These are phyloP conservation scores for Plasmodium gonderi DNA, from an alignment of 169 alveolate species.

Conservation along the genomic window DNA sequence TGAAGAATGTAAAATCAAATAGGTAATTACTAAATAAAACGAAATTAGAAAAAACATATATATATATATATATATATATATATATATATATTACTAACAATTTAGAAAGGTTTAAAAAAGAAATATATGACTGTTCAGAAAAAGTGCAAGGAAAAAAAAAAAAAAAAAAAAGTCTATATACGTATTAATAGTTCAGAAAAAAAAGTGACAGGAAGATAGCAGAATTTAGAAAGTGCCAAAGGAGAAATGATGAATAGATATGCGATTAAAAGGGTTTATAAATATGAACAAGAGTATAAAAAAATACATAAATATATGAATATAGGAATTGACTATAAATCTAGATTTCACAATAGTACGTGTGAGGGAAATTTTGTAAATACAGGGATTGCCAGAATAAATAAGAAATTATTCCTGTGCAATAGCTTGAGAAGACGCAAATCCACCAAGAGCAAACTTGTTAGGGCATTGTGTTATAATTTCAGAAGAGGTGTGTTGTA, in stretches of 20 bases:
- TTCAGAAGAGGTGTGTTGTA: neutral
- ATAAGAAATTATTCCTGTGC: slow-evolving; percentile 4
- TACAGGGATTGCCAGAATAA: neutral
- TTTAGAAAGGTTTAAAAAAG: neutral
- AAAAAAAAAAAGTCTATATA: neutral
- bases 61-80: too few species aligned
- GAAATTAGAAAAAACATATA: neutral
- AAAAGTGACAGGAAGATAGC: neutral
- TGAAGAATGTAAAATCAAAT: neutral
- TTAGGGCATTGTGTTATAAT: neutral
- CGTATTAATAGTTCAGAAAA: neutral
- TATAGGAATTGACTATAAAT: slow-evolving; percentile 15
- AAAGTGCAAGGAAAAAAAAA: neutral
- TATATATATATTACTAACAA: too few species aligned
- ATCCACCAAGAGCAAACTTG: neutral
- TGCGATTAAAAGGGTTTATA: slow-evolving; percentile 24
- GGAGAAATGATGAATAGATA: slow-evolving; percentile 44
- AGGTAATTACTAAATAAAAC: neutral
- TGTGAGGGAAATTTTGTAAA: slow-evolving; percentile 13
- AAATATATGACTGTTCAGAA: neutral
- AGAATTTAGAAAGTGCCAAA: neutral
- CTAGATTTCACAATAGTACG: slow-evolving; percentile 5
- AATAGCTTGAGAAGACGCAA: neutral
- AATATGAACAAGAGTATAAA: slow-evolving; percentile 28
- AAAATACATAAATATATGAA: slow-evolving; percentile 9